Evolutionary conservation across 768 basidiomycete species (phyloP).

Genomic region (Lentinus tigrinus): DNA sequence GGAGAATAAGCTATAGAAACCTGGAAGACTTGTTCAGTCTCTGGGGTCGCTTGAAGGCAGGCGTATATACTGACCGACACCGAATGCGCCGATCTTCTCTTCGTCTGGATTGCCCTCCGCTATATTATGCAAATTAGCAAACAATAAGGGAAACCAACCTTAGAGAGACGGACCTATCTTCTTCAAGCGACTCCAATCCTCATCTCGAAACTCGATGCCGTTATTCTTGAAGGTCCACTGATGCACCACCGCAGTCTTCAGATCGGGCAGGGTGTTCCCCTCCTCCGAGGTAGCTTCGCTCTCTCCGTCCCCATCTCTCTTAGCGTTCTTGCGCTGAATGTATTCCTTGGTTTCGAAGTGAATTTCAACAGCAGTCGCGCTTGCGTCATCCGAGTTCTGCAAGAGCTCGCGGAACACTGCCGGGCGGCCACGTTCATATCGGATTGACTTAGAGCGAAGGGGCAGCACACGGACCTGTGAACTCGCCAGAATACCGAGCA

Average conservation of each 20-base stretch:
- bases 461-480: constrained; percentile 56
- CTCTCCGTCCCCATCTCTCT: constrained; percentile 12
- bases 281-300: neutral
- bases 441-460: neutral
- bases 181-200: constrained; percentile 88
- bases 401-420: constrained; percentile 78
- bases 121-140: constrained; percentile 30
- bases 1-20: constrained; percentile 80
- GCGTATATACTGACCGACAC: constrained; percentile 55
- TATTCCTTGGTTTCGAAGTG: constrained; percentile 67
- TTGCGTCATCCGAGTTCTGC: constrained; percentile 95
- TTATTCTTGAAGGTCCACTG: constrained; percentile 90
- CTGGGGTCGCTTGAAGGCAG: neutral
- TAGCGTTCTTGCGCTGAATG: constrained; percentile 33
- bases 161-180: constrained; percentile 65
- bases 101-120: constrained; percentile 95
- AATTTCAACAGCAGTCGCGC: constrained; percentile 72
- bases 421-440: neutral
- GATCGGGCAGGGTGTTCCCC: constrained; percentile 48
- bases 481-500: constrained; percentile 92
- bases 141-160: neutral
- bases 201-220: constrained; percentile 75
- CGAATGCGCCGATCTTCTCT: constrained; percentile 94
- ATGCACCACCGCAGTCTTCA: constrained; percentile 63
- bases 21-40: constrained; percentile 32